phyloP scores from a whole-genome alignment of 2,329 filamentous ascomycete genomes.

The Xylariaceae sp. region DNA sequence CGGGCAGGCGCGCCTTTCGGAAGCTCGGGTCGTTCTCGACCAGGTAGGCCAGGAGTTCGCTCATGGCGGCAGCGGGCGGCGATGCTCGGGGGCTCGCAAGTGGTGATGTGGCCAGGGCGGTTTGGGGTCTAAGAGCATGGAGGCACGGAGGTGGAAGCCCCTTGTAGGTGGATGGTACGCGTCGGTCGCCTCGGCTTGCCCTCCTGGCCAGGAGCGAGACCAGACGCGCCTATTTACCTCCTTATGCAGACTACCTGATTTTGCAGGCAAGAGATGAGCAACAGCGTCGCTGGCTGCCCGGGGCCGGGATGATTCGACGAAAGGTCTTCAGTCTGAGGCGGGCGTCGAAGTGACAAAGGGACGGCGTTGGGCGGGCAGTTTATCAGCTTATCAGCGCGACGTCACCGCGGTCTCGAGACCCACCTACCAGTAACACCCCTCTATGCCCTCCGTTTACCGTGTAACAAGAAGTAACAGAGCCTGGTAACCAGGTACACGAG shows the following conservation, averaged over 20 bases:
- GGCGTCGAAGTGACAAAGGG: slow-evolving; percentile 7
- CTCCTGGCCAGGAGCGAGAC: background rate
- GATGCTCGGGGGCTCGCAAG: background rate
- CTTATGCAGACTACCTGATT: background rate
- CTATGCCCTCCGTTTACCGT: too few species aligned
- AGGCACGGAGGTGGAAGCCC: background rate
- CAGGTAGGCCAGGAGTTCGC: slow-evolving; percentile 61
- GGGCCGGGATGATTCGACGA: slow-evolving; percentile 6
- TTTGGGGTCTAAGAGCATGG: background rate
- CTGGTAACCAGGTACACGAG: too few species aligned
- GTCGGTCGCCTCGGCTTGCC: background rate
- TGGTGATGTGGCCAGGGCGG: background rate
- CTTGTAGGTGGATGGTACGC: background rate
- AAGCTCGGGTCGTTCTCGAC: slow-evolving; percentile 55
- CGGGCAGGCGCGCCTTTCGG: slow-evolving; percentile 64
- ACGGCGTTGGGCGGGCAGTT: background rate
- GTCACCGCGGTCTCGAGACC: too few species aligned
- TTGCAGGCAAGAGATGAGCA: slow-evolving; percentile 1
- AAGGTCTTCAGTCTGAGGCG: slow-evolving; percentile 4
- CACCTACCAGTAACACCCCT: too few species aligned
- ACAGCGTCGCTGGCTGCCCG: slow-evolving; percentile 1
- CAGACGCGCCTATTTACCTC: background rate
- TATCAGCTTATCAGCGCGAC: slow-evolving; percentile 20
- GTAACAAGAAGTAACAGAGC: too few species aligned
- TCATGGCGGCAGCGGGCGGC: slow-evolving; percentile 36